A percentile compares a stretch with the other conserved stretches of the same genome.
These are phyloP conservation scores for Pichia kluyveri DNA, from an alignment of 805 yeast species.

Conservation along the genomic window DNA sequence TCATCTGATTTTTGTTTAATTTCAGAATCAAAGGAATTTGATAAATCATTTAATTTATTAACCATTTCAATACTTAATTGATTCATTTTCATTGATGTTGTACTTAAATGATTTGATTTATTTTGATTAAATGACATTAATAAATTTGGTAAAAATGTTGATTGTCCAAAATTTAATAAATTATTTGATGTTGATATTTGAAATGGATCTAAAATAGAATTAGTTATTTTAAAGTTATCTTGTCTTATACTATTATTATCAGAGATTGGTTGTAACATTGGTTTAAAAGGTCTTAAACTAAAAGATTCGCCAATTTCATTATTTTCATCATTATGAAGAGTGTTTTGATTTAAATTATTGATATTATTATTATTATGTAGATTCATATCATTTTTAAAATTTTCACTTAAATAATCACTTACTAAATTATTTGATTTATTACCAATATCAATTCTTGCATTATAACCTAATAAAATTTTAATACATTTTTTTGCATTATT, in stretches of 20 bases:
- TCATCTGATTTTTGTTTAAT: constrained; percentile 34
- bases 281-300: constrained; percentile 19
- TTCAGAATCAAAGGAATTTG: constrained; percentile 46
- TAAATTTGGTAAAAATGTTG: background rate
- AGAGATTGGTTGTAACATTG: background rate
- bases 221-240: background rate
- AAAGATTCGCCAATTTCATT: constrained; percentile 14
- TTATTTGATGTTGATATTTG: constrained; percentile 1
- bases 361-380: background rate
- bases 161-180: background rate
- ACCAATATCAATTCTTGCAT: constrained; percentile 43
- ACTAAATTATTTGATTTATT: constrained; percentile 37
- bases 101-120: constrained; percentile 30
- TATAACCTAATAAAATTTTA: constrained; percentile 36
- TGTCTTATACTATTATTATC: background rate
- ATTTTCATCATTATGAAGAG: background rate
- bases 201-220: constrained; percentile 9
- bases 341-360: background rate
- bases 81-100: constrained; percentile 44
- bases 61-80: constrained; percentile 43
- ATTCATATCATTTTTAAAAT: constrained; percentile 8
- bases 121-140: background rate
- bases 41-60: constrained; percentile 37
- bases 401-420: constrained; percentile 29
- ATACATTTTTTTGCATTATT: constrained; percentile 38